Evolutionary conservation across 2,329 filamentous ascomycete species (phyloP), one percentile per base, ranked within the genome.

Genomic region (Tolypocladium tundrense): DNA sequence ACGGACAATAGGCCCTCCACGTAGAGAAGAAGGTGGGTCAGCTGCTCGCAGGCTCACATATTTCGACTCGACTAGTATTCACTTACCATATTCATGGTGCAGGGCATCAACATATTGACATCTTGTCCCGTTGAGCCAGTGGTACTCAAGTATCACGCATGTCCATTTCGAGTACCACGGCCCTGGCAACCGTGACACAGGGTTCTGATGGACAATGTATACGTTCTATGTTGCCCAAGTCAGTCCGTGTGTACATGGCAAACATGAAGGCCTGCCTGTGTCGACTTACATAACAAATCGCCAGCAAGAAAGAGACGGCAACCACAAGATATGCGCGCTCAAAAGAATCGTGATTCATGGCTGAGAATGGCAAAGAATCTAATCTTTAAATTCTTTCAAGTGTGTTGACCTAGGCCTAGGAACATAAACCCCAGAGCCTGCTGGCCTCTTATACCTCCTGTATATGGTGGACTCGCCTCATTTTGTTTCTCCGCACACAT

Each of bases 1-100:
- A 11, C 66, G 65, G 27, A 69, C 66, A 7, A 66, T 59, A 5
- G 62, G 63, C 0, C 67, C 67, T 63, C 52, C 8, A 13, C 43
- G 1, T 10, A 13, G 9, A 40, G 43, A n/a, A 5, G 10, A 13
- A 48, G 19, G 3, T 11, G 4, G 4, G 21, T 45, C 42, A 45
- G 42, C 11, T 14, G 0, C 14, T n/a, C 19, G 35, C 33, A 27
- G 16, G n/a, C 33, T 24, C 4, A 27, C 11, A 27, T 14, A 27
- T 14, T 16, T 13, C 4, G 10, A 14, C 19, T 1, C 8, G 1
- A 33, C 6, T 51, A 10, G 35, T 31, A 11, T n/a, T 2, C 0
- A 24, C 60, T 43, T 7, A 62, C 66, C 66, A 31, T 67, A 66
- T 62, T 57, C 60, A 14, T 61, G 40, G 45, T 68, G 66, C 11